Conservation (phyloP, 2,329 filamentous ascomycete genomes). For the Endothia cerciana region DNA sequence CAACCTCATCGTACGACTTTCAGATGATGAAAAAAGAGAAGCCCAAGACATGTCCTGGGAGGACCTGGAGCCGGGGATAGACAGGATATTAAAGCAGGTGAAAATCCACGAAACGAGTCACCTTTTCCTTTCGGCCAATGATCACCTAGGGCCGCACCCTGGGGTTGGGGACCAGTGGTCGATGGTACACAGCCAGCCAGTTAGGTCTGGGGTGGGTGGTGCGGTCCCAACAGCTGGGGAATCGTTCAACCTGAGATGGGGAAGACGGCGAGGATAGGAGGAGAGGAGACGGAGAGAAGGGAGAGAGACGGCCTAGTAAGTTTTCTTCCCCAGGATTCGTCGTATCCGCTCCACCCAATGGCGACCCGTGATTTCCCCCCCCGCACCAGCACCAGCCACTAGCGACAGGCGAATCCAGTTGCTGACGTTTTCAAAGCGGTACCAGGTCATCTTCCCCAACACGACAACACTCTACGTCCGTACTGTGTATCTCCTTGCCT, state of each 20-base stretch:
- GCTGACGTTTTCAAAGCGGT: slow-evolving; percentile 19
- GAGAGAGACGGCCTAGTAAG: slow-evolving; percentile 12
- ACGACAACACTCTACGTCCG: neutral
- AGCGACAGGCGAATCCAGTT: slow-evolving; percentile 23
- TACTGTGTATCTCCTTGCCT: neutral
- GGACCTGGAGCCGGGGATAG: neutral
- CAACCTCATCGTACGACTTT: neutral
- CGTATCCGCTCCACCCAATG: slow-evolving; percentile 10
- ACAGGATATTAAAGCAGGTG: slow-evolving; percentile 16
- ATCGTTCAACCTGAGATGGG: slow-evolving; percentile 12
- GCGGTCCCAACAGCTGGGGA: neutral
- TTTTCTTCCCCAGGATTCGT: slow-evolving; percentile 3
- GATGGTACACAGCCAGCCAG: neutral
- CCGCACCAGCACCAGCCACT: too few species aligned
- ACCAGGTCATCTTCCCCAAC: neutral
- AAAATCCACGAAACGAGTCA: slow-evolving; percentile 24
- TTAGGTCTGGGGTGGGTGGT: neutral
- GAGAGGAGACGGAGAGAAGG: too few species aligned
- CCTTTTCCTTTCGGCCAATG: neutral
- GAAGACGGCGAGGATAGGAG: slow-evolving; percentile 12
- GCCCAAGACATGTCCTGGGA: neutral
- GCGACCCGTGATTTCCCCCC: slow-evolving; percentile 5
- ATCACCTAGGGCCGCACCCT: neutral
- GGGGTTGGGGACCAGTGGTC: too few species aligned
- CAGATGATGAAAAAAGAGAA: neutral